phyloP scores from a whole-genome alignment of 2,329 filamentous ascomycete species.

The Cladosporium sp. region DNA sequence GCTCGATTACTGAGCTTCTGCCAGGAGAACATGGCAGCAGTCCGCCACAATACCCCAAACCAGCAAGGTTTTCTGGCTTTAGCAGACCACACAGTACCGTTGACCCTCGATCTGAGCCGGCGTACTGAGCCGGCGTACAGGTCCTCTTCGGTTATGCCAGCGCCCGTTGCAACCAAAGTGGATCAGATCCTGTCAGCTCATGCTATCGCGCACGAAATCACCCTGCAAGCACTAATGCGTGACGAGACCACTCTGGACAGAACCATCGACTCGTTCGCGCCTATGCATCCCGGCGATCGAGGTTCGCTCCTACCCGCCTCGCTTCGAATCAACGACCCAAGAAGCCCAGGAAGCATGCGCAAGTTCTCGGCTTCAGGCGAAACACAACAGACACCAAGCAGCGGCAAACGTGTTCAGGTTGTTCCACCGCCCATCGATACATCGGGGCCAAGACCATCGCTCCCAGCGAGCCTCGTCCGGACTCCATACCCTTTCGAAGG shows the following conservation, averaged over 20 bases:
- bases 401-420: conserved; percentile 26
- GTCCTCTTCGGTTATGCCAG: conserved; percentile 11
- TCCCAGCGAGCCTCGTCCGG: conserved; percentile 28
- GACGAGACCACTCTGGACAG: conserved; percentile 24
- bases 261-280: conserved; percentile 19
- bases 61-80: conserved; percentile 10
- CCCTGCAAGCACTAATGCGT: conserved; percentile 29
- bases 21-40: conserved; percentile 15
- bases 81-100: conserved; percentile 6
- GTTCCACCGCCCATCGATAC: conserved; percentile 33
- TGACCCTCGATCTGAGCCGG: conserved; percentile 10
- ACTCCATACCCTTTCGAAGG: conserved; percentile 30
- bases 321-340: conserved; percentile 21
- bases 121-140: no score
- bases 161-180: conserved; percentile 17
- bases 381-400: not conserved
- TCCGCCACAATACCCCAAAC: conserved; percentile 17
- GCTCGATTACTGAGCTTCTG: conserved; percentile 26
- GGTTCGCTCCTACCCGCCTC: conserved; percentile 21
- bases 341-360: conserved; percentile 19
- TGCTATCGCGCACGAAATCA: conserved; percentile 30
- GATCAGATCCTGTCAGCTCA: conserved; percentile 27
- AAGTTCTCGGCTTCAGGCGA: conserved; percentile 10
- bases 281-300: conserved; percentile 14
- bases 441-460: conserved; percentile 16